Evolutionary conservation across 345 rosid genomes (phyloP).

Genomic region (Eucalyptus brandiana): DNA sequence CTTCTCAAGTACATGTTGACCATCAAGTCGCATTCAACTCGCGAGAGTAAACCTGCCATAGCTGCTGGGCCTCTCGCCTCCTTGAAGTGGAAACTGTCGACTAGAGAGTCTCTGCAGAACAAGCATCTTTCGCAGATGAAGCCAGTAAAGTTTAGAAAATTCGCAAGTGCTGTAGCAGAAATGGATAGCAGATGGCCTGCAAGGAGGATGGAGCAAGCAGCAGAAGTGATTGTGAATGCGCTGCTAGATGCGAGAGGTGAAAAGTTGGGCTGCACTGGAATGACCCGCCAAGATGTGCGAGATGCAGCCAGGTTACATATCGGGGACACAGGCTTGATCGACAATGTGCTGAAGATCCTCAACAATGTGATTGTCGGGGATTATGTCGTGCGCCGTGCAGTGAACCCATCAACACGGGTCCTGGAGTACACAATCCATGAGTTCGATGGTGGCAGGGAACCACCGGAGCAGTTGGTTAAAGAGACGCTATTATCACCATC

Average conservation of each 20-base stretch:
- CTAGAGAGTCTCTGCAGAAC: slow-evolving; percentile 5
- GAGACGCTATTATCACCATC: not conserved
- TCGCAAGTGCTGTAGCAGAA: slow-evolving; percentile 29
- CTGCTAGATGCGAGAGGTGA: slow-evolving; percentile 37
- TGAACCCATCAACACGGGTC: slow-evolving; percentile 47
- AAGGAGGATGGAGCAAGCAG: slow-evolving; percentile 70
- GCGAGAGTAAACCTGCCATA: slow-evolving; percentile 10
- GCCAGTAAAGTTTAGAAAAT: slow-evolving; percentile 16
- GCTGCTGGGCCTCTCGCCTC: not conserved
- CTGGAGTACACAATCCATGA: slow-evolving; percentile 69
- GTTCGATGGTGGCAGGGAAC: slow-evolving; percentile 1
- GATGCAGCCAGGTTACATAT: slow-evolving; percentile 86
- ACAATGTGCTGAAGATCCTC: slow-evolving; percentile 76
- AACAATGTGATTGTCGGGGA: slow-evolving; percentile 59
- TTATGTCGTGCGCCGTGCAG: slow-evolving; percentile 38
- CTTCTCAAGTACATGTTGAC: slow-evolving; percentile 64
- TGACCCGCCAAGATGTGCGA: slow-evolving; percentile 86
- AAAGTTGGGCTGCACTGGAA: slow-evolving; percentile 23
- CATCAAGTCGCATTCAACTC: slow-evolving; percentile 30
- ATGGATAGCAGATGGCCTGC: slow-evolving; percentile 79
- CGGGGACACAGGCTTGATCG: slow-evolving; percentile 86
- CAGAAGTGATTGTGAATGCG: slow-evolving; percentile 63
- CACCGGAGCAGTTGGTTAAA: not conserved
- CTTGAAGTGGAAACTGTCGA: not conserved
- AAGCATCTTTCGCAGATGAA: slow-evolving; percentile 20